Base-by-base conservation (phyloP, 2,329 filamentous ascomycete species). In the Penicillium sp. region DNA sequence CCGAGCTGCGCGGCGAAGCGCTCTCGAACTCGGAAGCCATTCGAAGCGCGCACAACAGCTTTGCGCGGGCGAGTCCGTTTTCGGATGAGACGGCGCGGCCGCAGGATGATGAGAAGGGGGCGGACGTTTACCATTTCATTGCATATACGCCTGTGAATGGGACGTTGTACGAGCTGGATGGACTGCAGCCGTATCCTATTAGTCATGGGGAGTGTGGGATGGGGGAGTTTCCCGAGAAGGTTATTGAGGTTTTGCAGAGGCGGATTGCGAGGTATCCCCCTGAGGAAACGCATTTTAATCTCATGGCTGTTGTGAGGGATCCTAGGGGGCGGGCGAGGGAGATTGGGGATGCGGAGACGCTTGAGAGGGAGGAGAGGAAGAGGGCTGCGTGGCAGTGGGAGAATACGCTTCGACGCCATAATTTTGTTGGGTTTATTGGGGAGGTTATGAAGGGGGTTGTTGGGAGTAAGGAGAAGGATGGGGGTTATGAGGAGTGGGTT, bases 121-220 rank as follows among this genome's bases (percentile, higher is more conserved):
- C 56, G 0, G 94, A 97, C 69, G 90, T 93, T 28, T 99, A 95
- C 77, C 94, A 99, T 78, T 99, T 99, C 75, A 91, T 99, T 67
- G 94, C 92, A 31, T 99, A 99, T 77, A 92, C 91, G 9, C 84
- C 87, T 51, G 82, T 96, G 63, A 84, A 88, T 69, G 88, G 87
- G 62, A 85, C 79, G 5, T 82, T 99, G 52, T 99, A 97, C 80
- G 94, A 99, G 77, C 83, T 99, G 50, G 94, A 99, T 75, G 94
- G 94, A 17, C 80, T 99, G 61, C 93, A 97, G 76, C 91, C 91
- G 4, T 89, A 90, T 55, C 94, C 94, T 53, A 97, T 99, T 66
- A 86, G 85, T 47, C 94, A 99, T 75, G 94, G 93, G 28, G 61
- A 82, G 4, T 95, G 91, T 73, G 78, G 80, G 0, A 68, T 77